Conservation (phyloP, 768 basidiomycete genomes). For the Mrakia gelida region DNA sequence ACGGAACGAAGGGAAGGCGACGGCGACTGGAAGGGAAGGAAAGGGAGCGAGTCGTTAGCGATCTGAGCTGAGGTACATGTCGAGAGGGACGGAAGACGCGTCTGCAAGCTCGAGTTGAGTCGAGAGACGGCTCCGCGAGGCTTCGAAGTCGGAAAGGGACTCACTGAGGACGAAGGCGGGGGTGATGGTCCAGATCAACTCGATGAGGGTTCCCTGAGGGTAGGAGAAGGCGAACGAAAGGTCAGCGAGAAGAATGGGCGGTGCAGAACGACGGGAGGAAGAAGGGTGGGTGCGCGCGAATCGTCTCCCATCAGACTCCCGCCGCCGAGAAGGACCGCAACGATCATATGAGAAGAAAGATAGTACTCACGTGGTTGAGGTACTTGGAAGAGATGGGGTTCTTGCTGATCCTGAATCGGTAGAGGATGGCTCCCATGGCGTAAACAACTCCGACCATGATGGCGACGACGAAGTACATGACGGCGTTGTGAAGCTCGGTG, state of each 20-base stretch:
- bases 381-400: conserved; percentile 34
- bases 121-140: no score
- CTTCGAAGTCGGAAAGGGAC: background rate
- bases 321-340: background rate
- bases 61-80: no score
- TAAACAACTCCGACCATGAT: conserved; percentile 35
- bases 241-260: background rate
- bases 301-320: no score
- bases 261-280: background rate
- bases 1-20: conserved; percentile 38
- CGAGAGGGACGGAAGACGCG: no score
- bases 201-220: conserved; percentile 30
- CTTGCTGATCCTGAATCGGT: conserved; percentile 33
- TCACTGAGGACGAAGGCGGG: conserved; percentile 34
- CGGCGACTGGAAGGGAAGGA: conserved; percentile 16
- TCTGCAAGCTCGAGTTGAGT: no score
- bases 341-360: background rate
- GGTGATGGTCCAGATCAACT: conserved; percentile 37
- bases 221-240: background rate
- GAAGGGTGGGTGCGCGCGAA: no score
- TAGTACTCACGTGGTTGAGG: conserved; percentile 31
- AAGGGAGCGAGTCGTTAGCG: background rate
- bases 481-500: conserved; percentile 31
- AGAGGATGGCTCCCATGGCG: conserved; percentile 32
- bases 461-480: conserved; percentile 32